A percentile compares a stretch with the other conserved stretches of the same genome.
Conservation (phyloP, 345 rosid genomes). For the Arabidopsis arenosa region DNA sequence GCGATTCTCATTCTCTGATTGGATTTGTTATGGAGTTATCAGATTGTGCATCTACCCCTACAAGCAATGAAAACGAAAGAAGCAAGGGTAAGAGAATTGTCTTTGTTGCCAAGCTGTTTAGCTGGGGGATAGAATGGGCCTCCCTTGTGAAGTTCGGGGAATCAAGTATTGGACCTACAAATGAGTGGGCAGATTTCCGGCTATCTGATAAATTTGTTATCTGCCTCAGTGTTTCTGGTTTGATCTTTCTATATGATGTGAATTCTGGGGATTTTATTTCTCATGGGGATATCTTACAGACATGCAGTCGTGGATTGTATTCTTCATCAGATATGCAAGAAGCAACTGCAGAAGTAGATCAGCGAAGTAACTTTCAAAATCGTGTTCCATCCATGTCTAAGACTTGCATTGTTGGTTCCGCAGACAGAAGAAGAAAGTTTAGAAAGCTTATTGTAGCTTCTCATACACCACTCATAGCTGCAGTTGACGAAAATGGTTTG, state of each 20-base stretch:
- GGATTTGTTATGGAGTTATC: constrained; percentile 72
- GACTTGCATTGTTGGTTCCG: constrained; percentile 38
- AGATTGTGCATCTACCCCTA: constrained; percentile 47
- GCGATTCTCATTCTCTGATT: constrained; percentile 69
- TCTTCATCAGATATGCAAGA: constrained; percentile 45
- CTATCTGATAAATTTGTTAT: constrained; percentile 83
- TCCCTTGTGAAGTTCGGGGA: constrained; percentile 70
- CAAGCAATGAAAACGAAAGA: constrained; percentile 47
- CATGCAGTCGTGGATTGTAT: constrained; percentile 57
- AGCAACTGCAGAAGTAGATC: constrained; percentile 42
- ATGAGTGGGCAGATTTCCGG: constrained; percentile 82
- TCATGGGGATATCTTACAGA: constrained; percentile 60
- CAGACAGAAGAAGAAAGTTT: constrained; percentile 64
- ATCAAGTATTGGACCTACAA: constrained; percentile 44
- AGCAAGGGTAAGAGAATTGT: constrained; percentile 51
- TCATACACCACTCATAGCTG: constrained; percentile 74
- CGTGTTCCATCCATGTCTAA: constrained; percentile 44
- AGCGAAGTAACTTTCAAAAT: constrained; percentile 42
- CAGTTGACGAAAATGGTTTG: constrained; percentile 77
- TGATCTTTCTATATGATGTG: constrained; percentile 63
- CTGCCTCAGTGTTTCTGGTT: constrained; percentile 79
- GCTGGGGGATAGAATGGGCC: constrained; percentile 82
- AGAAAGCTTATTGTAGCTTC: constrained; percentile 73
- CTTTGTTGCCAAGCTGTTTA: constrained; percentile 65
- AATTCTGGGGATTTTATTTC: constrained; percentile 71